Evolutionary conservation across 768 basidiomycete genomes (phyloP), one percentile per base, ranked within the genome.

Genomic region (Suillus americanus): DNA sequence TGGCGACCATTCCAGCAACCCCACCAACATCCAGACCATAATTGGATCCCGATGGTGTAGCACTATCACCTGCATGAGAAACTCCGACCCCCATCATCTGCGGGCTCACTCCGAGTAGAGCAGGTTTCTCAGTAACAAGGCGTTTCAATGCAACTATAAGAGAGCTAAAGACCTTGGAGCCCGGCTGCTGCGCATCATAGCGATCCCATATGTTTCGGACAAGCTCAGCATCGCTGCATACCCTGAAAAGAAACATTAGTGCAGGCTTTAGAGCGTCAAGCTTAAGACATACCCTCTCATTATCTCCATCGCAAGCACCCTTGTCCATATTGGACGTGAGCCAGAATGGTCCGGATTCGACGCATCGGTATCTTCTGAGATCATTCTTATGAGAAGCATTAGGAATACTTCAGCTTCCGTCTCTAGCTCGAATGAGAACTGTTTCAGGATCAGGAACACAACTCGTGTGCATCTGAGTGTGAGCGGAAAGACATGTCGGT

Each of bases 391-490:
- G 25, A 92, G 79, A 37, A 91, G 78, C 78, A 85, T 86, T 13
- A 95, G 79, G 78, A 98, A 97, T 0, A 93, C 90, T 73, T 97
- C 95, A 0, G 92, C 83, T 75, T 98, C 95, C 0, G 88, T 89
- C 62, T 83, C 81, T 54, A 99, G 82, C 69, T 97, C 90, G 43
- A 81, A 78, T 2, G 90, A 89, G 76, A 97, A 98, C 60, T 95
- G 92, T 68, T 97, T 96, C 63, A 98, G 83, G 8, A 99, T 85
- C 46, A 98, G 83, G 78, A 96, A 99, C 43, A 98, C 90, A 35
- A 99, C 94, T 2, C 97, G 91, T 2, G 91, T 96, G 65, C 94
- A 92, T 62, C 97, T 90, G 5, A 99, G 84, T 0, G 91, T 92
- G 60, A 96, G 82, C 0, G 96, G 93, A 74, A 99, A 99, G 3